phyloP scores from a whole-genome alignment of 441 rosid genomes.

The Rhodomyrtus psidioides region DNA sequence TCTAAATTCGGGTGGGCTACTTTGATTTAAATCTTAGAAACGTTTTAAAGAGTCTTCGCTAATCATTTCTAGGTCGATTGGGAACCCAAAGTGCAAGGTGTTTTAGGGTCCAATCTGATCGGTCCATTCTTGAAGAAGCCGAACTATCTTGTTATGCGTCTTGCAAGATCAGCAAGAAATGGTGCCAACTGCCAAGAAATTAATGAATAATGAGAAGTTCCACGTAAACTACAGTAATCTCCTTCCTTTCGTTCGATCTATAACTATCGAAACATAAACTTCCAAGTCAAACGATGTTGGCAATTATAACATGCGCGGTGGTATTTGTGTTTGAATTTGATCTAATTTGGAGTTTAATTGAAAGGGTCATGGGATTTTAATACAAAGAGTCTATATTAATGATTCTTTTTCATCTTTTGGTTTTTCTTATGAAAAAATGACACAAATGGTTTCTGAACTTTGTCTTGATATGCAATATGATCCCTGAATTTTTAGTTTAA shows the following conservation, averaged over 20 bases:
- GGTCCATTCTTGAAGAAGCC: too few relatives aligned
- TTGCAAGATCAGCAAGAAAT: background rate
- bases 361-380: background rate
- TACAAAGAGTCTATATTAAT: too few relatives aligned
- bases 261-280: too few relatives aligned
- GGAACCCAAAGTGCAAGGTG: too few relatives aligned
- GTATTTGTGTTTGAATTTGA: background rate
- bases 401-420: background rate
- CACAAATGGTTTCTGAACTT: too few relatives aligned
- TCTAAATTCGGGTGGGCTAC: background rate
- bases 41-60: background rate
- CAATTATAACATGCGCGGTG: background rate
- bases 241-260: background rate
- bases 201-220: background rate
- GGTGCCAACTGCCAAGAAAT: background rate
- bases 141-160: background rate
- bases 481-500: too few relatives aligned
- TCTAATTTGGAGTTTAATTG: background rate
- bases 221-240: background rate
- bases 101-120: too few relatives aligned
- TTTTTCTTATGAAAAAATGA: too few relatives aligned
- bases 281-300: background rate
- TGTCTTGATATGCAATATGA: too few relatives aligned
- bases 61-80: background rate
- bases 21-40: background rate